phyloP scores from a whole-genome alignment of 768 basidiomycete genomes.

The Amanita pallidorosea region DNA sequence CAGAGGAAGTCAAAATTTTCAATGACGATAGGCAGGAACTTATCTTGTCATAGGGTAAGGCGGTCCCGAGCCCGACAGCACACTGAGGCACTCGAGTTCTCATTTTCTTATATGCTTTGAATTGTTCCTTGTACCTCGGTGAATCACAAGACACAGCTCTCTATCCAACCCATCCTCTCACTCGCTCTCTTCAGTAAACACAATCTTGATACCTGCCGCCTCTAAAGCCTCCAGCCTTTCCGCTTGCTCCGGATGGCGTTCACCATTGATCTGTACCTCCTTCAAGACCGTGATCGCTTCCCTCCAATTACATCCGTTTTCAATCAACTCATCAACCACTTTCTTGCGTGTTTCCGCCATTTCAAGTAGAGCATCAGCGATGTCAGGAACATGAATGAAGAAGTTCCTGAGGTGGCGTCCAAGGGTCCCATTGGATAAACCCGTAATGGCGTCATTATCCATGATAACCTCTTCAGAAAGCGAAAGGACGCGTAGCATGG shows the following conservation, averaged over 20 bases:
- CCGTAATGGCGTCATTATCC: background rate
- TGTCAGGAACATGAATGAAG: background rate
- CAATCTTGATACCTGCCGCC: background rate
- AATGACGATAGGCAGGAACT: no score
- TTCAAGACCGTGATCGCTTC: background rate
- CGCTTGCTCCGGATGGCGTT: background rate
- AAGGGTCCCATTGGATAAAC: background rate
- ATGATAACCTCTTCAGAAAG: background rate
- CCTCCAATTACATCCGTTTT: background rate
- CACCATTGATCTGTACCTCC: background rate
- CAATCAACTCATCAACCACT: background rate
- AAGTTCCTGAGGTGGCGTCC: background rate
- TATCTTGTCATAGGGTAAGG: no score
- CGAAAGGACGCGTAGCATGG: background rate
- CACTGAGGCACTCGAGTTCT: no score
- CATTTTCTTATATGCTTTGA: no score
- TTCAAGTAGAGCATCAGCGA: background rate
- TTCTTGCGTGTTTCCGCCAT: background rate
- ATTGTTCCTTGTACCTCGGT: no score
- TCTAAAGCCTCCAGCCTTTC: background rate
- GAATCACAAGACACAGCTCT: no score
- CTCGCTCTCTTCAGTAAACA: background rate
- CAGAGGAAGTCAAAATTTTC: no score
- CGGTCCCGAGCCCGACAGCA: no score
- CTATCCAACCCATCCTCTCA: no score